Base-by-base conservation (phyloP, 2,329 filamentous ascomycete species). In the Penicillium sp. region DNA sequence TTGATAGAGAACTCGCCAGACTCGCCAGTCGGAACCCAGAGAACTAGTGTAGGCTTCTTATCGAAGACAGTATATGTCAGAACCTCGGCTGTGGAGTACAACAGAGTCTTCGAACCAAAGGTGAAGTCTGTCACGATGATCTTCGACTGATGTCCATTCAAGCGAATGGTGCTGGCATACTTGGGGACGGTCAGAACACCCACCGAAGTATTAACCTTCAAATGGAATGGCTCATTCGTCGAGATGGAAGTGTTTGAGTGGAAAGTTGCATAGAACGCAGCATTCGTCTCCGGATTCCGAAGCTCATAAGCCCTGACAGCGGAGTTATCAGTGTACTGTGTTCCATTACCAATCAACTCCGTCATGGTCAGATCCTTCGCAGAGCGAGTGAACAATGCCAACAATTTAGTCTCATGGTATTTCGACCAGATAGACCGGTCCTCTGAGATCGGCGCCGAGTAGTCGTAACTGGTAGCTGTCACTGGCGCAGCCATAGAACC, bases 131-230 rank as follows among this genome's bases (percentile, higher is more conserved):
- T 84, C 0, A 84, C 82, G 4, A 87, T 69, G 17, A 88, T 82
- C 75, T 87, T 87, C 8, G 84, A 81, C 55, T 86, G 82, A 38
- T 86, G 82, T 1, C 86, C 86, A 55, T 86, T 81, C 41, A 88
- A 77, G 6, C 80, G 75, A 44, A 86, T 79, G 0, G 70, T 67
- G 0, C 75, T 75, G 2, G 75, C 78, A 45, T 79, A 75, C 55
- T 81, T 79, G 1, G 85, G 84, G 15, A 88, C 77, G 0, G 78
- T 82, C 9, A 86, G 59, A 6, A 76, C 70, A 1, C 85, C 85
- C 17, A 74, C 74, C 0, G 84, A 86, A 0, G 85, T 87, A 44
- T 79, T 80, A 9, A 86, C 78, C 5, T 78, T 73, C 6, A 88
- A 70, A 45, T 79, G 80, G 71, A 87, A 87, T 0, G 75, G 73